A percentile compares a stretch with the other conserved stretches of the same genome.
phyloP scores from a whole-genome alignment of 1,284 basidiomycete genomes.

The Albatrellus sp. region DNA sequence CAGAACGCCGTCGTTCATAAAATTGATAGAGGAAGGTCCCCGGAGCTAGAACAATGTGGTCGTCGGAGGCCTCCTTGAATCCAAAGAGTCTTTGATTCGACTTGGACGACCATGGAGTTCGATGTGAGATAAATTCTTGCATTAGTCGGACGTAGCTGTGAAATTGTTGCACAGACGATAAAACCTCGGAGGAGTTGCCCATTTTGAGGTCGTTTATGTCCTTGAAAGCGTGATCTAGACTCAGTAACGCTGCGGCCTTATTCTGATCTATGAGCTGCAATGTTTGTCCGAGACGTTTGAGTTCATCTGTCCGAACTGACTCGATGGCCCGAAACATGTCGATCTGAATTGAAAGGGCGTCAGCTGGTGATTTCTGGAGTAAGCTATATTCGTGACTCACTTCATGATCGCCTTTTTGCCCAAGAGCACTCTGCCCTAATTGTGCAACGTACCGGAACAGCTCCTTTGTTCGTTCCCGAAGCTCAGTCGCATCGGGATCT shows the following conservation, averaged over 20 bases:
- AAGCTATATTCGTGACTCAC: no score
- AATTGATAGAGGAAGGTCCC: neutral
- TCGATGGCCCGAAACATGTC: neutral
- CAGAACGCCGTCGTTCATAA: neutral
- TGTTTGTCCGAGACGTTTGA: conserved; percentile 26
- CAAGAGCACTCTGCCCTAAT: conserved; percentile 11
- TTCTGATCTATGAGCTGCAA: conserved; percentile 13
- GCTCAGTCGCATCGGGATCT: conserved; percentile 4
- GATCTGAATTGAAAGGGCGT: neutral
- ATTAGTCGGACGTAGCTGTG: conserved; percentile 21
- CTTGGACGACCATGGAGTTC: neutral
- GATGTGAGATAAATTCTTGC: neutral
- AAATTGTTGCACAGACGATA: conserved; percentile 21
- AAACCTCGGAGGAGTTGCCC: conserved; percentile 15
- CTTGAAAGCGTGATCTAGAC: conserved; percentile 28
- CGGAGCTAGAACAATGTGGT: neutral
- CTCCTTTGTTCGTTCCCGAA: neutral
- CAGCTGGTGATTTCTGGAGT: no score
- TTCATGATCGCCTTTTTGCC: neutral
- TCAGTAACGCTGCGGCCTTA: conserved; percentile 24
- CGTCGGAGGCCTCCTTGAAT: neutral
- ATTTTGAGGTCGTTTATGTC: conserved; percentile 11
- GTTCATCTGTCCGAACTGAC: conserved; percentile 13
- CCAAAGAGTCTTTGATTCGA: neutral
- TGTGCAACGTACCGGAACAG: neutral